Evolutionary conservation across 2,329 filamentous ascomycete genomes (phyloP).

Genomic region (Aspergillus sp.): DNA sequence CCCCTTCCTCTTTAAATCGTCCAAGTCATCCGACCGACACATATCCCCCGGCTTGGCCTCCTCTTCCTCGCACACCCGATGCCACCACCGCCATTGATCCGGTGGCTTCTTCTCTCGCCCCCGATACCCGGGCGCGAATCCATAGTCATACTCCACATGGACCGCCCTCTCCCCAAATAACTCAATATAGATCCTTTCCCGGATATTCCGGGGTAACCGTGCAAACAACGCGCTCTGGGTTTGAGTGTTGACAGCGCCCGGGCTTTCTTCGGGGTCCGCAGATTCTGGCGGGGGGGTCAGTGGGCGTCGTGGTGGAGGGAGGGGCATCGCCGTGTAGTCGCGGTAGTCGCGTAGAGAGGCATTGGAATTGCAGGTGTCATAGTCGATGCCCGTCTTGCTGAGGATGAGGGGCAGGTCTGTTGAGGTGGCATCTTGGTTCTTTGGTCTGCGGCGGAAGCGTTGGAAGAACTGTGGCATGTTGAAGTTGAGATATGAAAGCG

Average conservation of each 20-base stretch:
- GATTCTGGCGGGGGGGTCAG: background rate
- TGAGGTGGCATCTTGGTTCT: background rate
- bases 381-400: background rate
- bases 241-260: background rate
- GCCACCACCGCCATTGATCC: constrained; percentile 5
- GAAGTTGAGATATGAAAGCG: background rate
- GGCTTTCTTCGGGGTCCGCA: background rate
- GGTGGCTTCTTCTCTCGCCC: constrained; percentile 2
- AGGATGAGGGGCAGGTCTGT: background rate
- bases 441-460: background rate
- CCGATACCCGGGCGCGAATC: constrained; percentile 3
- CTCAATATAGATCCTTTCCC: constrained; percentile 1
- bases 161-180: constrained; percentile 1
- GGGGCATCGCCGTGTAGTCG: background rate
- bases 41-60: constrained; percentile 1
- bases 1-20: constrained; percentile 1
- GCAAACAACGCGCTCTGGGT: constrained; percentile 1
- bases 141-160: constrained; percentile 3
- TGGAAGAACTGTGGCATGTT: background rate
- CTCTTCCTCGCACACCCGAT: constrained; percentile 3
- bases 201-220: background rate
- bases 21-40: constrained; percentile 1
- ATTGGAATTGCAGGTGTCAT: background rate
- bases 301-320: background rate
- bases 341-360: background rate